phyloP scores from a whole-genome alignment of 2,329 filamentous ascomycete species.

The Talaromyces sp. region DNA sequence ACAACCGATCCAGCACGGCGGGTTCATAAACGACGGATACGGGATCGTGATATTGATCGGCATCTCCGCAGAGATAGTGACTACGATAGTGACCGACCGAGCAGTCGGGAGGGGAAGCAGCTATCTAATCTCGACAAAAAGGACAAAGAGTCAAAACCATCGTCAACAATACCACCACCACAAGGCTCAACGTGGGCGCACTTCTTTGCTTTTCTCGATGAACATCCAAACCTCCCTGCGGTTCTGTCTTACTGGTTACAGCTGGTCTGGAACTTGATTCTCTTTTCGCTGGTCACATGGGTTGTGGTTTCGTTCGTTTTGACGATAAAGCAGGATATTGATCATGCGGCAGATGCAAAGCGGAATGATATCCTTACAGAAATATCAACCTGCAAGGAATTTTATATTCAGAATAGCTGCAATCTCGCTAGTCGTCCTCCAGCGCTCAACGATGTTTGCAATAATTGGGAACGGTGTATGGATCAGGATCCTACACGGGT shows the following conservation, averaged over 20 bases:
- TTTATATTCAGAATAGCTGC: conserved; percentile 76
- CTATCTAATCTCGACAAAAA: conserved; percentile 10
- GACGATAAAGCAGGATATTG: conserved; percentile 71
- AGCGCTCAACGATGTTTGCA: conserved; percentile 68
- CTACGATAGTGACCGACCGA: conserved; percentile 41
- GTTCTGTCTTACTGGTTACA: conserved; percentile 66
- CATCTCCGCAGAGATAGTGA: conserved; percentile 40
- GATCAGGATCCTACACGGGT: conserved; percentile 73
- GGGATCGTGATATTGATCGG: conserved; percentile 46
- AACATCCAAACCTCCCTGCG: conserved; percentile 62
- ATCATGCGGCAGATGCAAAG: conserved; percentile 65
- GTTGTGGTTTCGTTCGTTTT: conserved; percentile 66
- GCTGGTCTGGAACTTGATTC: conserved; percentile 51
- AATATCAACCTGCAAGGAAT: conserved; percentile 67
- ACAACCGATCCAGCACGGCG: conserved; percentile 45
- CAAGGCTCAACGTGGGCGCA: conserved; percentile 42
- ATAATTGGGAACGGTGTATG: conserved; percentile 85
- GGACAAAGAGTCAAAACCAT: neutral
- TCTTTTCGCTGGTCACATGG: conserved; percentile 54
- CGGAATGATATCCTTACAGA: conserved; percentile 67
- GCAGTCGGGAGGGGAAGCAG: conserved; percentile 36
- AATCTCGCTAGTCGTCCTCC: conserved; percentile 63
- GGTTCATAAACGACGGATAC: conserved; percentile 49
- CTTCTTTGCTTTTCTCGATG: conserved; percentile 61
- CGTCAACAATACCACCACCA: conserved; percentile 24